Evolutionary conservation across 495 filamentous ascomycete genomes (phyloP).

Genomic region (Aspergillus kassunensis): DNA sequence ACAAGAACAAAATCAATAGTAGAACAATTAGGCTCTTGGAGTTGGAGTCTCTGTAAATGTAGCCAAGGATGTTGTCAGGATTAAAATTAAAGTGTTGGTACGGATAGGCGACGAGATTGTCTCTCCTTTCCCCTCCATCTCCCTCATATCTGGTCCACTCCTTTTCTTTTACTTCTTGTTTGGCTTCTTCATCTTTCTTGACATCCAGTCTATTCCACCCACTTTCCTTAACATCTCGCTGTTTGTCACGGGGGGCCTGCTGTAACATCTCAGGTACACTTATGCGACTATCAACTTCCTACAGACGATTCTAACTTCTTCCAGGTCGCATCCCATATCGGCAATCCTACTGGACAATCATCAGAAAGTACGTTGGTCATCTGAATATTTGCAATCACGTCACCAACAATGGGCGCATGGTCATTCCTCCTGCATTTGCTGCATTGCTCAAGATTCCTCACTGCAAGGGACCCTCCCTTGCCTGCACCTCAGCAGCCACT

Average conservation of each 20-base stretch:
- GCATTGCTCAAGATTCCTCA: not conserved
- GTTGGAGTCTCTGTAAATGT: not conserved
- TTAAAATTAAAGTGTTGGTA: no score
- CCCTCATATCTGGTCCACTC: not conserved
- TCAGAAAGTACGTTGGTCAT: conserved; percentile 5
- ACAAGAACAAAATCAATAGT: conserved; percentile 5
- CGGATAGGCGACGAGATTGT: no score
- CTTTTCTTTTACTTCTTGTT: not conserved
- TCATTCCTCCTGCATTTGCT: not conserved
- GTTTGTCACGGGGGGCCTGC: not conserved
- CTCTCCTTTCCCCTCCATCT: not conserved
- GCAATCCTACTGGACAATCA: not conserved
- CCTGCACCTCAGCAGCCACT: conserved; percentile 14
- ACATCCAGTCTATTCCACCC: not conserved
- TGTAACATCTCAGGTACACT: conserved; percentile 4
- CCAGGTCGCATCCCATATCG: conserved; percentile 6
- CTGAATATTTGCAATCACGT: not conserved
- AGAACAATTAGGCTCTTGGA: not conserved
- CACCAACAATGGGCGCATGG: not conserved
- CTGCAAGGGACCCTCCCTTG: conserved; percentile 19
- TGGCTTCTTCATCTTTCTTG: not conserved
- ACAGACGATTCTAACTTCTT: conserved; percentile 1
- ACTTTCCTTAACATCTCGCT: not conserved
- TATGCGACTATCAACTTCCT: not conserved
- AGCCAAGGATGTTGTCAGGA: not conserved